These are phyloP conservation scores for Rhypophila decipiens DNA, from an alignment of 495 filamentous ascomycete species.

Conservation along the genomic window DNA sequence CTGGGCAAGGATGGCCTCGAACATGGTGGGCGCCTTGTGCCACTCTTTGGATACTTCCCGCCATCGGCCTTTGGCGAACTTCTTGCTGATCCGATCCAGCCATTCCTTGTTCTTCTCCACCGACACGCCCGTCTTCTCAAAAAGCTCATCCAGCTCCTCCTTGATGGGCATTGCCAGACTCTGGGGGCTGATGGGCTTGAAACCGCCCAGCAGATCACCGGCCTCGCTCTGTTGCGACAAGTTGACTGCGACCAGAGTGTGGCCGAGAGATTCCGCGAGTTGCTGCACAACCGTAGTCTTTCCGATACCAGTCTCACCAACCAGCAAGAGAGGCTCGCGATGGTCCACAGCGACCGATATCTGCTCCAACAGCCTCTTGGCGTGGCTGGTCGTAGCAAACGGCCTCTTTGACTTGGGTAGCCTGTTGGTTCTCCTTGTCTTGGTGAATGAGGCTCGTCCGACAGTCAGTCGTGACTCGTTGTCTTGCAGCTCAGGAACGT, in stretches of 20 bases:
- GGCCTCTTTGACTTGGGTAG: slow-evolving; percentile 46
- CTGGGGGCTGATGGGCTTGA: slow-evolving; percentile 88
- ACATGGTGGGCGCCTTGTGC: slow-evolving; percentile 82
- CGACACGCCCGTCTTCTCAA: slow-evolving; percentile 74
- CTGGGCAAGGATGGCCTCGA: slow-evolving; percentile 61
- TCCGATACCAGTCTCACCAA: slow-evolving; percentile 96
- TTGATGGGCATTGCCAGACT: slow-evolving; percentile 84
- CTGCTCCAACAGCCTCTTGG: slow-evolving; percentile 69
- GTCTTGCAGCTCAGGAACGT: slow-evolving; percentile 59
- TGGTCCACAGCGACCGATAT: slow-evolving; percentile 75
- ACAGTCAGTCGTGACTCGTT: slow-evolving; percentile 52
- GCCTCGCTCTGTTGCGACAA: slow-evolving; percentile 96
- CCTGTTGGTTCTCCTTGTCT: slow-evolving; percentile 33
- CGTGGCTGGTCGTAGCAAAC: slow-evolving; percentile 71
- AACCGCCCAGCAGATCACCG: slow-evolving; percentile 87
- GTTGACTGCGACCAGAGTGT: slow-evolving; percentile 84
- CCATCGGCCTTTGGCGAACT: slow-evolving; percentile 78
- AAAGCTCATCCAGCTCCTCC: slow-evolving; percentile 87
- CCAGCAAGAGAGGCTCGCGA: slow-evolving; percentile 81
- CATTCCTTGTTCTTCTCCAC: slow-evolving; percentile 80
- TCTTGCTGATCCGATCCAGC: slow-evolving; percentile 69
- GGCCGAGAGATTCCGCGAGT: slow-evolving; percentile 71
- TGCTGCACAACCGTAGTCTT: slow-evolving; percentile 96
- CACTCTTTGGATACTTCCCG: slow-evolving; percentile 72
- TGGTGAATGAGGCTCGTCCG: slow-evolving; percentile 58